These are phyloP conservation scores for Camelina sativa DNA, from an alignment of 345 rosid genomes.

Conservation along the genomic window DNA sequence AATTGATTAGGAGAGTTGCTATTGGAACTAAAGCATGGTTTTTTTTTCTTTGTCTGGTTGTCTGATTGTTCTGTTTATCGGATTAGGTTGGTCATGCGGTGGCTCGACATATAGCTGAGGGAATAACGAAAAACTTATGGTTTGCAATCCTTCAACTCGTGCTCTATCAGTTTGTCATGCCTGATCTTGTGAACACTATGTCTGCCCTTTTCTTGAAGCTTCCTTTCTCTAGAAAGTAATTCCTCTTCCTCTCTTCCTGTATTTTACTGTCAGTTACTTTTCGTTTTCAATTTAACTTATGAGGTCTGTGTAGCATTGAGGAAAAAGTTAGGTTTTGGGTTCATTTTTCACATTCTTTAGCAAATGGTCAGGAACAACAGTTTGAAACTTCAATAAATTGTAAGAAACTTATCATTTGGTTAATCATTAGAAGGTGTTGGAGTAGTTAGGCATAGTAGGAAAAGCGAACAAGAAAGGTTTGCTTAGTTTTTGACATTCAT, in stretches of 20 bases:
- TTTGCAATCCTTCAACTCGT: constrained; percentile 68
- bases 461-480: constrained; percentile 6
- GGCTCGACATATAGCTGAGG: constrained; percentile 83
- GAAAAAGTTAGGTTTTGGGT: not conserved
- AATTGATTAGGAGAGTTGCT: not conserved
- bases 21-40: not conserved
- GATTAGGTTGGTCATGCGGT: constrained; percentile 89
- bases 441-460: constrained; percentile 10
- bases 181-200: constrained; percentile 80
- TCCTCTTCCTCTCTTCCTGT: constrained; percentile 3
- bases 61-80: constrained; percentile 20
- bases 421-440: constrained; percentile 13
- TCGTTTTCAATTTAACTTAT: not conserved
- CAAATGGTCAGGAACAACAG: not conserved
- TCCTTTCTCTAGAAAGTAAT: constrained; percentile 88
- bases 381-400: not conserved
- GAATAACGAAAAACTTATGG: constrained; percentile 78
- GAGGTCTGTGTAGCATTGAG: not conserved
- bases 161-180: constrained; percentile 75
- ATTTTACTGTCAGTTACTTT: not conserved
- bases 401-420: constrained; percentile 4
- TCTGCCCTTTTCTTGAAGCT: constrained; percentile 79
- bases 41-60: not conserved
- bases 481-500: not conserved
- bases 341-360: constrained; percentile 3